phyloP scores from a whole-genome alignment of 2,329 filamentous ascomycete species.

The Dactylellina drechsleri region DNA sequence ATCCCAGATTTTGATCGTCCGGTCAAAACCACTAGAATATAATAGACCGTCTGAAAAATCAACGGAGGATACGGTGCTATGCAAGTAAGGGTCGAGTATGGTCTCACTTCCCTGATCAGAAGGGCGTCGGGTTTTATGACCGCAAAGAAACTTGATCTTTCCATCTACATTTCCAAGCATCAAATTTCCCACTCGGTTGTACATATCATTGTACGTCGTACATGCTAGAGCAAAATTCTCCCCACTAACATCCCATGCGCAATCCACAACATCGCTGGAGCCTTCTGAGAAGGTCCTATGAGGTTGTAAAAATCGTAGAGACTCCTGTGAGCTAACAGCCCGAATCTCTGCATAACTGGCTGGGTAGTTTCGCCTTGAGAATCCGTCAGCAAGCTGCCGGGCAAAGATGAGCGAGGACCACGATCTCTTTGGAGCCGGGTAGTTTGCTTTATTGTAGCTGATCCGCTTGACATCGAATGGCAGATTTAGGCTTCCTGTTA shows the following conservation, averaged over 20 bases:
- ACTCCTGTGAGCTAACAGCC: conserved; percentile 19
- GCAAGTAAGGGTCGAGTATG: conserved; percentile 53
- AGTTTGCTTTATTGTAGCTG: neutral
- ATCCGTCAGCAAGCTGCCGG: conserved; percentile 20
- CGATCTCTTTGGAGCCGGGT: neutral
- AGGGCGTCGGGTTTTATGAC: conserved; percentile 53
- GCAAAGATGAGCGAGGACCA: conserved; percentile 30
- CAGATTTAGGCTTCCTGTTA: neutral
- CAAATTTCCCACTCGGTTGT: conserved; percentile 58
- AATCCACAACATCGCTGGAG: conserved; percentile 57
- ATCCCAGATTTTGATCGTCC: conserved; percentile 57
- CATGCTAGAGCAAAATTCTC: conserved; percentile 55
- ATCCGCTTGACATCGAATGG: neutral
- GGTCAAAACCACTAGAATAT: conserved; percentile 57
- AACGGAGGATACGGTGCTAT: conserved; percentile 56
- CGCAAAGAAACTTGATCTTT: conserved; percentile 56
- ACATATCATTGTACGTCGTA: conserved; percentile 55
- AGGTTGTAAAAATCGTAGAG: conserved; percentile 50
- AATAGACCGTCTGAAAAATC: conserved; percentile 55
- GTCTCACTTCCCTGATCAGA: conserved; percentile 35
- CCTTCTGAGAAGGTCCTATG: conserved; percentile 56
- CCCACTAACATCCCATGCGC: conserved; percentile 56
- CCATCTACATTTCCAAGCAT: conserved; percentile 55
- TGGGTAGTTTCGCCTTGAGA: neutral
- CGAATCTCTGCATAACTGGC: conserved; percentile 30